Base-by-base conservation (phyloP, 768 basidiomycete species). In the Leccinellum luteum region DNA sequence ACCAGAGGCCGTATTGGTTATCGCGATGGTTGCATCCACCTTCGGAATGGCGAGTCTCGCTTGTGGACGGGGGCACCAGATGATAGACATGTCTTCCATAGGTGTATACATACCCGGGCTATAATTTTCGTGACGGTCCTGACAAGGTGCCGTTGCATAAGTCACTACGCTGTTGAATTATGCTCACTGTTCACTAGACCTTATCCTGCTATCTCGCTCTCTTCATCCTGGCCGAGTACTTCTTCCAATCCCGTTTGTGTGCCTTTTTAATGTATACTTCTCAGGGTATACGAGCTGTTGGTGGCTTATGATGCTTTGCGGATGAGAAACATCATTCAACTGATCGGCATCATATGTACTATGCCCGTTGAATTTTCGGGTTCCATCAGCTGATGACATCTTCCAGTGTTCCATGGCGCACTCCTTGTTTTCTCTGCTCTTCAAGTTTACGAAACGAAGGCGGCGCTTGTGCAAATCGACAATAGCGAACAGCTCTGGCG, bases 271-370 rank as follows among this genome's bases (percentile, higher is more conserved):
- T 9, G 27, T 14, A 8, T 34, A 35, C 31, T 38, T 52, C n/a
- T 17, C 59, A 93, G 91, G 71, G 58, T 91, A 1, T 94, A 93
- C 59, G 89, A 92, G 66, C 72, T 92, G 6, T 74, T 86, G 56
- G 87, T 94, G 81, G 88, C 89, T 2, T 82, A 86, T 60, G 92
- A 94, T 76, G 92, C 92, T n/a, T 76, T 94, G 31, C 80, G 86
- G 30, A 63, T 85, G 59, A 83, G 92, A 59, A 94, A 92, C 66
- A 78, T 86, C 64, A 87, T 94, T 32, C 90, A 93, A 68, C 74
- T 94, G 2, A 68, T 87, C 3, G 90, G 90, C 32, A 84, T 92
- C 48, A 77, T 90, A 50, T 56, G 90, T 90, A 68, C 47, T 81
- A 71, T 19, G 34, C 17, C 21, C 43, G 21, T 19, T 32, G 25